Evolutionary conservation across 2,329 filamentous ascomycete genomes (phyloP).

Genomic region (Pseudocercospora musae): DNA sequence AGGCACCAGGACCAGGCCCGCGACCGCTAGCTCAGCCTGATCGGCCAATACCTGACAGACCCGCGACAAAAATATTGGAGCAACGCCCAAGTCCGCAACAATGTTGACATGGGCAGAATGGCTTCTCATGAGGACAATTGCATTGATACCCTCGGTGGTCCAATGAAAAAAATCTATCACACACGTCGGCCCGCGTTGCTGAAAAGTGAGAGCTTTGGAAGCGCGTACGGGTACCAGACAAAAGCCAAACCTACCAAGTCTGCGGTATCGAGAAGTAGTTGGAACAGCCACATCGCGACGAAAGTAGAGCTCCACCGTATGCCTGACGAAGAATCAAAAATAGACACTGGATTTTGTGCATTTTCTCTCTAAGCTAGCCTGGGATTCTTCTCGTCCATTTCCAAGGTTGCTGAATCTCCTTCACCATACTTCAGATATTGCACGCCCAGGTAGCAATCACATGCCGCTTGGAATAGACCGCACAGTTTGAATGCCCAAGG

Average conservation of each 20-base stretch:
- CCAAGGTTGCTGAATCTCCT: slow-evolving; percentile 35
- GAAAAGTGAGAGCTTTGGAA: not conserved
- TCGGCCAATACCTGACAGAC: not conserved
- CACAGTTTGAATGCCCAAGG: slow-evolving; percentile 79
- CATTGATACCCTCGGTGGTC: not conserved
- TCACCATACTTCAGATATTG: slow-evolving; percentile 70
- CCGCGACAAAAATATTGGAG: not conserved
- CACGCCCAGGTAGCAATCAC: slow-evolving; percentile 69
- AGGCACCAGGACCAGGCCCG: not conserved
- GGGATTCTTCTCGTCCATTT: slow-evolving; percentile 25
- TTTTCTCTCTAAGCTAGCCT: slow-evolving; percentile 23
- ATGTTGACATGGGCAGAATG: not conserved
- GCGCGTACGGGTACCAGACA: not conserved
- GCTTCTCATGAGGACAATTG: not conserved
- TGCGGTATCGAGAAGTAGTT: not conserved
- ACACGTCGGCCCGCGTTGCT: not conserved
- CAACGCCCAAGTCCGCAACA: not conserved
- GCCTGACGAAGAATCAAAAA: not conserved
- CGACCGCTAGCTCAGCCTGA: not conserved
- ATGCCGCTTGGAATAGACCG: slow-evolving; percentile 74
- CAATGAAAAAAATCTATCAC: not conserved
- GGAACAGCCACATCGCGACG: not conserved
- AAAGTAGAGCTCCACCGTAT: not conserved
- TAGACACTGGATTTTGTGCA: not conserved
- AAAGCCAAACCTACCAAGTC: not conserved